These are phyloP conservation scores for Apiotrichum laibachii DNA, from an alignment of 1,284 basidiomycete genomes.

Conservation along the genomic window DNA sequence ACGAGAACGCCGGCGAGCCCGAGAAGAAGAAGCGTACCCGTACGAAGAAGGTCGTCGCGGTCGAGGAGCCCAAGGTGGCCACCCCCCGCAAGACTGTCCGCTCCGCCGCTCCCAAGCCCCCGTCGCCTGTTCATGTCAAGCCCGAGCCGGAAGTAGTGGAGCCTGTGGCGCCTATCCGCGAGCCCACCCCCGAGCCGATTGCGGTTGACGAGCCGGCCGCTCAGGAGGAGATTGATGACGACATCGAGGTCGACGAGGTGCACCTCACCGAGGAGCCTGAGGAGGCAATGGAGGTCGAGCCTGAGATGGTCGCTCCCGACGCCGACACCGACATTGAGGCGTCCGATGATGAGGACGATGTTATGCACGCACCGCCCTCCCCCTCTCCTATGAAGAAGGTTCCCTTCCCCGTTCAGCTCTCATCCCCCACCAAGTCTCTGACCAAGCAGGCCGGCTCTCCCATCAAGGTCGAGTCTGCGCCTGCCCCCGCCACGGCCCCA, in stretches of 20 bases:
- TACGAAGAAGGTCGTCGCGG: constrained; percentile 16
- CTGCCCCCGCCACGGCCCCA: constrained; percentile 15
- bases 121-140: constrained; percentile 4
- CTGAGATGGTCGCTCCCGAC: background rate
- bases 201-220: constrained; percentile 1
- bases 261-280: background rate
- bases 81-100: background rate
- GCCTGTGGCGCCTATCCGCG: background rate
- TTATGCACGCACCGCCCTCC: background rate
- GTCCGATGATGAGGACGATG: background rate
- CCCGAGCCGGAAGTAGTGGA: background rate
- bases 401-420: background rate
- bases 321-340: constrained; percentile 2
- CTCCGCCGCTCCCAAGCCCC: constrained; percentile 4
- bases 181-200: constrained; percentile 2
- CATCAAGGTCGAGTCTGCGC: constrained; percentile 1
- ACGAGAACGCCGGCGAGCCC: background rate
- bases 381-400: constrained; percentile 5
- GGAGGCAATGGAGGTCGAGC: background rate
- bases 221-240: background rate
- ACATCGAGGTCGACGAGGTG: background rate
- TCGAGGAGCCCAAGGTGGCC: background rate
- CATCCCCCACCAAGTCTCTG: constrained; percentile 4
- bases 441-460: background rate
- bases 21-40: constrained; percentile 16